Base-by-base conservation (phyloP, 2,329 filamentous ascomycete species). In the Taxawa tesnikishii region DNA sequence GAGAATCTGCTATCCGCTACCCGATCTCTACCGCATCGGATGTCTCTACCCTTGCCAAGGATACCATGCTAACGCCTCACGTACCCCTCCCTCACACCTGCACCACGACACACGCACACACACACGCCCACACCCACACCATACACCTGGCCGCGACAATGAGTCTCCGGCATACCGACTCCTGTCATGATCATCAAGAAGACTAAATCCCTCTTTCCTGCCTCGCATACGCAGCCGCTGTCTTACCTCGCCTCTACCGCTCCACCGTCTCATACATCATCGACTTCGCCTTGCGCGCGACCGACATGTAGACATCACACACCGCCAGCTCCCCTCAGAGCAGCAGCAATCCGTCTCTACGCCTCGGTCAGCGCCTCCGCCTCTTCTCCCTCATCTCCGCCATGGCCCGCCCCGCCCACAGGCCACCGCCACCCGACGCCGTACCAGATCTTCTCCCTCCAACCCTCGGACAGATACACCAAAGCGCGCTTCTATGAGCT, bases 401-500 rank as follows among this genome's bases (percentile, higher is more conserved):
- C 31, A 11, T 56, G 54, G 54, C 54, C 54, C 0, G 36, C 38
- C 19, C 30, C 50, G 11, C 64, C 26, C 6, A 48, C 39, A 33
- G 61, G 59, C 11, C 57, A 58, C 28, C 41, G 53, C 11, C 49
- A 54, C 15, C 83, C 82, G 1, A 88, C 87, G 0, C 90, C 90
- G 1, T 96, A 98, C 60, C 83, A 96, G 49, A 83, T 98, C 50
- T 77, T 96, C 48, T 65, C 70, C 18, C 61, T 70, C 41, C 59
- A 63, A 33, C 70, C 62, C 44, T 62, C 63, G 36, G 75, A 73
- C 10, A 70, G 75, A 2, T 96, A 98, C 56, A 78, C 73, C 40
- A 96, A 98, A 58, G 61, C 68, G 26, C 75, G 75, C 38, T 98
- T 85, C 67, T 90, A 92, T 56, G 72, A 88, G 49, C 73, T 98